Conservation (phyloP, 2,329 filamentous ascomycete genomes). For the Aureobasidium pullulans region DNA sequence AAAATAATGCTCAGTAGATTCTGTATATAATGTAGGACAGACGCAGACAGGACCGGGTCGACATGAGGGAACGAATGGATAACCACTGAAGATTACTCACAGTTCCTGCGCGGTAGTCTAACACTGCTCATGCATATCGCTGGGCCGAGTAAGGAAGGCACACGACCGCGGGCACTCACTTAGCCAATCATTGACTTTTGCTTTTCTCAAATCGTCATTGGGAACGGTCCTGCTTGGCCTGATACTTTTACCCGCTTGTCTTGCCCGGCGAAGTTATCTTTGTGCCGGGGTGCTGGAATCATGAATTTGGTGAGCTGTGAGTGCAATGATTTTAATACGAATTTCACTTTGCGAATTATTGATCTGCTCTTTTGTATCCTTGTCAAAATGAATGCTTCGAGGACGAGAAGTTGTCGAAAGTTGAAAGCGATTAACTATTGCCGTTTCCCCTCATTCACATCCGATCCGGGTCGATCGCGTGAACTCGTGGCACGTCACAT, state of each 20-base stretch:
- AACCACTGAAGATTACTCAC: neutral
- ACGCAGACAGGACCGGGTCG: no score
- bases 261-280: neutral
- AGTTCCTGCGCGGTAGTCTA: neutral
- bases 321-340: neutral
- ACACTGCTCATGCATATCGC: neutral
- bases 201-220: conserved; percentile 7
- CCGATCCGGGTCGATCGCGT: neutral
- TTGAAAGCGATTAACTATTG: neutral
- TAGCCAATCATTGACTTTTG: conserved; percentile 4
- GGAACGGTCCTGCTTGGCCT: neutral
- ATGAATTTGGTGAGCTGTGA: neutral
- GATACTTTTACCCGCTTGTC: neutral
- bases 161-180: neutral
- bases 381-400: no score
- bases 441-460: neutral
- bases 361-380: no score
- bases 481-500: neutral
- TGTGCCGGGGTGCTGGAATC: neutral
- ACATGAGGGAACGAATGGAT: neutral
- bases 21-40: no score
- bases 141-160: neutral
- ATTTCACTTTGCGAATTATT: no score
- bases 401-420: no score
- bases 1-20: neutral